A percentile compares a stretch with the other conserved stretches of the same genome.
Conservation (phyloP, 2,329 filamentous ascomycete genomes). For the Phaeosphaeria sp. region DNA sequence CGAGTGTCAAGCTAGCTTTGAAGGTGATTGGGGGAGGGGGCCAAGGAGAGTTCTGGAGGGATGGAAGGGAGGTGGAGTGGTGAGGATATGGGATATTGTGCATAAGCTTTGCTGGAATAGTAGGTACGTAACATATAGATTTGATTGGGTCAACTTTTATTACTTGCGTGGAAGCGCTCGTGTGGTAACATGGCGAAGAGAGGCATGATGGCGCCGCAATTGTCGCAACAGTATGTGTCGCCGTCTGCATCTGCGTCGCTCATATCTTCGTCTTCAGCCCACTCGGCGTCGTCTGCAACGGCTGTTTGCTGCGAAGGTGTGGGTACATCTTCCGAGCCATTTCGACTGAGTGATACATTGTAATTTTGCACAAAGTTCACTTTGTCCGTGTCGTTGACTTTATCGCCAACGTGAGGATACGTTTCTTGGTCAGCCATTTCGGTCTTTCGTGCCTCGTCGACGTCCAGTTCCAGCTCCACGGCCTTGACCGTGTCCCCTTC, state of each 20-base stretch:
- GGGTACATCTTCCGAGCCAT: constrained; percentile 43
- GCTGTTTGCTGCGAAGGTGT: constrained; percentile 31
- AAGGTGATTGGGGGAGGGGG: constrained; percentile 43
- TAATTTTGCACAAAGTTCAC: neutral
- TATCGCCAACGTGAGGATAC: neutral
- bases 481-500: no score
- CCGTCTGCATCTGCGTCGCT: constrained; percentile 12
- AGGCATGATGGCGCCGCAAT: constrained; percentile 63
- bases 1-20: constrained; percentile 53
- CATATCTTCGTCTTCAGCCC: constrained; percentile 44
- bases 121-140: no score
- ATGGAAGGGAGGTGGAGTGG: constrained; percentile 48
- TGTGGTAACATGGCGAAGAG: constrained; percentile 66
- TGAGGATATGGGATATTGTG: no score
- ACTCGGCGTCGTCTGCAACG: constrained; percentile 22
- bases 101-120: no score
- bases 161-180: constrained; percentile 55
- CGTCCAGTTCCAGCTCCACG: no score
- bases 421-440: constrained; percentile 32
- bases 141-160: no score
- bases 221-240: constrained; percentile 50
- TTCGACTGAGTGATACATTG: constrained; percentile 3
- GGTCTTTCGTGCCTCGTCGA: constrained; percentile 44
- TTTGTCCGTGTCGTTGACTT: neutral
- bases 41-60: constrained; percentile 50